Evolutionary conservation across 495 filamentous ascomycete species (phyloP).

Genomic region (Penicillium argentinense): DNA sequence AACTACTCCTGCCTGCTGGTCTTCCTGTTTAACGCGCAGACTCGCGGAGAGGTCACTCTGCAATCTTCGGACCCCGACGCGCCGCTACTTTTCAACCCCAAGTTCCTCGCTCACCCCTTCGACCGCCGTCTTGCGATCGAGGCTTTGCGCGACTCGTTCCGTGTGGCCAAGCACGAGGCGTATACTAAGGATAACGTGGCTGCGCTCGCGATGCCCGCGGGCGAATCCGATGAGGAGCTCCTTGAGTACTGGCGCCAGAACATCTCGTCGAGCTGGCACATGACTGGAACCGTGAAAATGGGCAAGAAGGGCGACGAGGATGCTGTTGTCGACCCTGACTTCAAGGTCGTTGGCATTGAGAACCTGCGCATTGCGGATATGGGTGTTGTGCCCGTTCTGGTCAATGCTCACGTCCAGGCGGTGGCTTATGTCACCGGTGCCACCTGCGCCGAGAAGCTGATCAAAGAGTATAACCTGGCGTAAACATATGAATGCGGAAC

Average conservation of each 20-base stretch:
- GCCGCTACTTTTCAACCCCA: slow-evolving; percentile 53
- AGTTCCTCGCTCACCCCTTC: slow-evolving; percentile 53
- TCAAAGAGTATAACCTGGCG: slow-evolving; percentile 20
- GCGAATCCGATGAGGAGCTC: slow-evolving; percentile 53
- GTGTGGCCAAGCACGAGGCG: slow-evolving; percentile 19
- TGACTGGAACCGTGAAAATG: slow-evolving; percentile 60
- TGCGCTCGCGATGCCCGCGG: slow-evolving; percentile 40
- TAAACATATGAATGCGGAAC: no score
- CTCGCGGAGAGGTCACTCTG: slow-evolving; percentile 51
- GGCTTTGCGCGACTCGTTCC: slow-evolving; percentile 46
- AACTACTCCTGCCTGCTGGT: slow-evolving; percentile 23
- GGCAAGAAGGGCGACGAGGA: slow-evolving; percentile 33
- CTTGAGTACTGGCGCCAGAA: slow-evolving; percentile 47
- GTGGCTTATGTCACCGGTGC: slow-evolving; percentile 27
- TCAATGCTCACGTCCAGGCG: slow-evolving; percentile 29
- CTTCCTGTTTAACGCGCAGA: slow-evolving; percentile 29
- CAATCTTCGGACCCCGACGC: slow-evolving; percentile 50
- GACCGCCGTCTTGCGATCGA: slow-evolving; percentile 56
- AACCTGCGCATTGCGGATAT: slow-evolving; percentile 59
- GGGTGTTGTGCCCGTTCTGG: slow-evolving; percentile 54
- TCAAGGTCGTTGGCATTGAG: slow-evolving; percentile 51
- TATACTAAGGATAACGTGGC: slow-evolving; percentile 27
- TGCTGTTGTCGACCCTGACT: slow-evolving; percentile 50
- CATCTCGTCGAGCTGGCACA: slow-evolving; percentile 39
- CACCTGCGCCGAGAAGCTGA: slow-evolving; percentile 26